Conservation (phyloP, 2,329 filamentous ascomycete species). For the Aspergillus sp. region DNA sequence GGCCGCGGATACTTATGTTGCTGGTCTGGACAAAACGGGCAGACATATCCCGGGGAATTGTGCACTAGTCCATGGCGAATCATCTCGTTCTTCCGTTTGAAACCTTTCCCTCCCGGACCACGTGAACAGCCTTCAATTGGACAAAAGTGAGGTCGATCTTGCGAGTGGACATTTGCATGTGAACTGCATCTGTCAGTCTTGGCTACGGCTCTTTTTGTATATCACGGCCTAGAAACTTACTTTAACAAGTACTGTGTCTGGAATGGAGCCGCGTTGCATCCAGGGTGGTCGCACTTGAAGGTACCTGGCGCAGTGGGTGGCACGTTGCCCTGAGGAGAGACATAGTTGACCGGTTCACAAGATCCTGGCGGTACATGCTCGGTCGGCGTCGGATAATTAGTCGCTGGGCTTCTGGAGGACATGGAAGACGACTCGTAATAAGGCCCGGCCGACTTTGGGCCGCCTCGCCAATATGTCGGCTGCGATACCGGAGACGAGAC, state of each 20-base stretch:
- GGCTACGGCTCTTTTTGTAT: not conserved
- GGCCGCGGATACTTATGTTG: conserved; percentile 94
- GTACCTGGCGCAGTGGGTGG: conserved; percentile 32
- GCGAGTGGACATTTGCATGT: conserved; percentile 65
- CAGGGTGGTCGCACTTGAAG: conserved; percentile 60
- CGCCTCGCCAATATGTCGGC: conserved; percentile 33
- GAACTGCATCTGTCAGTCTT: conserved; percentile 39
- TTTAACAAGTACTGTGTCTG: conserved; percentile 69
- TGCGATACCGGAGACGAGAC: conserved; percentile 42
- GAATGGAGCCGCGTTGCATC: conserved; percentile 63
- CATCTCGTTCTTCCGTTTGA: conserved; percentile 73
- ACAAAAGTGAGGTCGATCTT: conserved; percentile 67
- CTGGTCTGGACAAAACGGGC: conserved; percentile 90
- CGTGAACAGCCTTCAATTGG: conserved; percentile 62
- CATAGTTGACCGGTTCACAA: conserved; percentile 29
- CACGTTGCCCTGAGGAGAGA: conserved; percentile 31
- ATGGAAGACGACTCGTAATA: conserved; percentile 35
- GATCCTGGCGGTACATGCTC: conserved; percentile 35
- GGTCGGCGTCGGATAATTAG: conserved; percentile 46
- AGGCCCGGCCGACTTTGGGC: conserved; percentile 33
- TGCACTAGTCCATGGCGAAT: conserved; percentile 85
- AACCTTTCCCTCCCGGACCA: conserved; percentile 66
- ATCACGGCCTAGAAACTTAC: conserved; percentile 47
- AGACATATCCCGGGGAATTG: conserved; percentile 91
- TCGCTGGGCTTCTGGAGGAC: conserved; percentile 39